Evolutionary conservation across 192 early-diverging fungal genomes (phyloP).

Genomic region (Coemansia asiatica): DNA sequence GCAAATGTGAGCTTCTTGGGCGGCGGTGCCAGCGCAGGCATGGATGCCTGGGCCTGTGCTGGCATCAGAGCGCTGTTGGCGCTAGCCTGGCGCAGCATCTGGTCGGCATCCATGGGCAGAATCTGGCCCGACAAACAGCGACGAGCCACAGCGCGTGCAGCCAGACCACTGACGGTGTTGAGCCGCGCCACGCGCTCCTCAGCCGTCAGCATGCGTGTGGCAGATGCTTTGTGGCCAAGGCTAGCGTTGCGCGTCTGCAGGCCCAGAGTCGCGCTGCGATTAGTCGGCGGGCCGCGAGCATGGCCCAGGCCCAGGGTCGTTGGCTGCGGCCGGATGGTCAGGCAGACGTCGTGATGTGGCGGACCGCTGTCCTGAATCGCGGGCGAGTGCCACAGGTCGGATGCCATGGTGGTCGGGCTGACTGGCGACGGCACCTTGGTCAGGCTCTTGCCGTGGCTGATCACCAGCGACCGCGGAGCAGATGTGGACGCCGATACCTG

Average conservation of each 20-base stretch:
- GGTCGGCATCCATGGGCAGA: constrained; percentile 25
- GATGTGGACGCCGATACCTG: constrained; percentile 10
- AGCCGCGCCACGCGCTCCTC: constrained; percentile 51
- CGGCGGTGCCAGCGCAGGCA: neutral
- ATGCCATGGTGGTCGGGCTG: constrained; percentile 19
- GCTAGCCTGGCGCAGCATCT: constrained; percentile 27
- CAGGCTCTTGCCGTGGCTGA: neutral
- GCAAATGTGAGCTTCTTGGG: constrained; percentile 26
- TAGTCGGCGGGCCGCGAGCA: neutral
- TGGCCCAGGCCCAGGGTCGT: constrained; percentile 27
- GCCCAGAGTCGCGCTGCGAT: constrained; percentile 36
- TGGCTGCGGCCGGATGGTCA: constrained; percentile 12
- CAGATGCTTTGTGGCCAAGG: neutral
- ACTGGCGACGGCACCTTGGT: constrained; percentile 36
- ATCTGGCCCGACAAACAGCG: constrained; percentile 53
- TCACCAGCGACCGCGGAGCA: neutral
- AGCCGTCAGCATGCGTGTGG: constrained; percentile 35
- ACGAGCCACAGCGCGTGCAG: constrained; percentile 49
- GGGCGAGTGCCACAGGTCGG: neutral
- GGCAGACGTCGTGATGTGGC: neutral
- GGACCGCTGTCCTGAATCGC: constrained; percentile 3
- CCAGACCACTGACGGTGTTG: constrained; percentile 50
- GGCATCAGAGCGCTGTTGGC: neutral
- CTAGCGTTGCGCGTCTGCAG: constrained; percentile 9
- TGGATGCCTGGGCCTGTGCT: neutral